phyloP scores from a whole-genome alignment of 1,284 basidiomycete genomes.

The Papiliotrema terrestris region DNA sequence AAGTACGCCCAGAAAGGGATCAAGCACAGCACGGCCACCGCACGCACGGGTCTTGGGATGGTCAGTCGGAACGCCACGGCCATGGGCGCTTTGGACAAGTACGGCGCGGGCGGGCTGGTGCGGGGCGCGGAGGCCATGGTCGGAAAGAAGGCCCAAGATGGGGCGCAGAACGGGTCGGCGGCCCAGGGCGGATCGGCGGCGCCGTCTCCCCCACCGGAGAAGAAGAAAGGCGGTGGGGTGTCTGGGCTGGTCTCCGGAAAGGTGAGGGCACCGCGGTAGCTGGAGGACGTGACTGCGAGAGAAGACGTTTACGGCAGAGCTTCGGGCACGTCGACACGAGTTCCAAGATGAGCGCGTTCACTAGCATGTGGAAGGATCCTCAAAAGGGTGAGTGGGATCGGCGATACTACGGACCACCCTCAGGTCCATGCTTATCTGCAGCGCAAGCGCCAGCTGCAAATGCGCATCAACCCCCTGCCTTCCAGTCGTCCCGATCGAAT shows the following conservation, averaged over 20 bases:
- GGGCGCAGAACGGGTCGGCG: neutral
- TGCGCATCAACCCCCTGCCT: slow-evolving; percentile 11
- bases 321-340: slow-evolving; percentile 37
- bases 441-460: slow-evolving; percentile 11
- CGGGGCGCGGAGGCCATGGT: slow-evolving; percentile 17
- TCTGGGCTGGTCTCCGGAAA: slow-evolving; percentile 19
- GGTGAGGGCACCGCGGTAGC: slow-evolving; percentile 8
- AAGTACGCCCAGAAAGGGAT: slow-evolving; percentile 24
- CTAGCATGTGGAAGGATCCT: slow-evolving; percentile 39
- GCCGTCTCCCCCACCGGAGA: slow-evolving; percentile 11
- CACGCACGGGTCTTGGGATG: slow-evolving; percentile 17
- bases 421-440: neutral
- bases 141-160: slow-evolving; percentile 4
- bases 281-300: no score
- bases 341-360: slow-evolving; percentile 29
- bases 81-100: slow-evolving; percentile 29
- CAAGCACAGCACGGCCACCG: slow-evolving; percentile 22
- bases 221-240: slow-evolving; percentile 24
- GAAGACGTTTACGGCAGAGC: slow-evolving; percentile 11
- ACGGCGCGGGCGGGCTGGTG: slow-evolving; percentile 24
- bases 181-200: slow-evolving; percentile 1
- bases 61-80: slow-evolving; percentile 24
- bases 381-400: slow-evolving; percentile 21
- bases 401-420: no score
- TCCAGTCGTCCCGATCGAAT: slow-evolving; percentile 8